Evolutionary conservation across 2,329 filamentous ascomycete genomes (phyloP), one percentile per base, ranked within the genome.

Genomic region (Calycina herbarum): DNA sequence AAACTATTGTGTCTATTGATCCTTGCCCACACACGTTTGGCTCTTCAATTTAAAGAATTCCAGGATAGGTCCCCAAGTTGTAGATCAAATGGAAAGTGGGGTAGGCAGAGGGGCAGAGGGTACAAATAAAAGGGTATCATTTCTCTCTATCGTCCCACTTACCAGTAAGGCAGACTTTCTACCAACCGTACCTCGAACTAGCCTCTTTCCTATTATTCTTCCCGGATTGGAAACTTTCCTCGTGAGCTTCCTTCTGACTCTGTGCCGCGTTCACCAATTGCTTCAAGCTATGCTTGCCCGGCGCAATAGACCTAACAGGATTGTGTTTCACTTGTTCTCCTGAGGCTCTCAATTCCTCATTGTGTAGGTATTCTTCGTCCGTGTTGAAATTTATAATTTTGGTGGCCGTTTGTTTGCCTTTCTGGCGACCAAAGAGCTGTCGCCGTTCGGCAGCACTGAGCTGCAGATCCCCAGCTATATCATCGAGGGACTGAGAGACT

Each of bases 211-310:
- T 89, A 74, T 94, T 95, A 72, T 85, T 86, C 79, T 86, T 89
- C 5, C 93, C 92, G 71, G 89, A 82, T 24, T 93, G 93, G 81
- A 97, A 97, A 76, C 92, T 94, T 74, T 98, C 94, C 78, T 97
- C 93, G 70, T 97, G 80, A 2, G 93, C 93, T 11, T 96, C 93
- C 75, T 89, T 88, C 79, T 98, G 93, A 68, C 84, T 91, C 71
- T 87, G 87, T 31, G 92, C 94, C 67, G 90, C 90, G 77, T 88
- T 93, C 70, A 98, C 91, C 72, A 98, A 82, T 80, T 97, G 93
- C 75, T 89, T 89, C 77, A 98, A 82, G 73, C 86, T 96, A 79
- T 97, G 93, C 80, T 97, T 97, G 66, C 93, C 92, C 3, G 93
- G 91, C 29, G 92, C 89, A 75, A 97, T 90, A 2, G 89, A 82